Percentiles rank a stretch among this genome's conserved stretches.
Conservation (phyloP, 139 green algal species). For the Yamagishiella unicocca region DNA sequence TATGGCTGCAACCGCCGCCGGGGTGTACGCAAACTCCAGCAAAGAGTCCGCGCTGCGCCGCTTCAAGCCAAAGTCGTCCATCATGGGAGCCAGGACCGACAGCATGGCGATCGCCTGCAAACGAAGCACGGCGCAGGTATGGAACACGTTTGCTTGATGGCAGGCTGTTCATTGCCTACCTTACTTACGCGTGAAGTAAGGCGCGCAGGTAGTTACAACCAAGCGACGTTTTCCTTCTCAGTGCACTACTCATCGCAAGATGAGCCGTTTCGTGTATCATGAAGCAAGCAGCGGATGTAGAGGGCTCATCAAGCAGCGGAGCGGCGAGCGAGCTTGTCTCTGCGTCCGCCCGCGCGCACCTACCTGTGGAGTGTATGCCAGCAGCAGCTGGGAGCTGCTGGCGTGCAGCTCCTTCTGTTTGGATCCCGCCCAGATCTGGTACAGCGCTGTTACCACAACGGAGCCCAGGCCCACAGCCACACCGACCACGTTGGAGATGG, state of each 20-base stretch:
- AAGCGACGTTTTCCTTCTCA: no score
- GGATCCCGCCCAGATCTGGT: conserved; percentile 63
- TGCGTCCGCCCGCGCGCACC: no score
- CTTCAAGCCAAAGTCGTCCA: conserved; percentile 48
- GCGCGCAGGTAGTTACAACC: no score
- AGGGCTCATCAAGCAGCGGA: no score
- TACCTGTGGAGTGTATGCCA: conserved; percentile 53
- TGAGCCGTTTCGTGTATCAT: no score
- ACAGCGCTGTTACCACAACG: conserved; percentile 73
- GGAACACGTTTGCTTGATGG: no score
- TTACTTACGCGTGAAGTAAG: no score
- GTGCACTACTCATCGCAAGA: no score
- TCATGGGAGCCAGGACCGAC: conserved; percentile 38
- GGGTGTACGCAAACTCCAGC: conserved; percentile 54
- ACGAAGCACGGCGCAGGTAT: no score
- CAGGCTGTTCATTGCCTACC: no score
- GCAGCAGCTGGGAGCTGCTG: conserved; percentile 70
- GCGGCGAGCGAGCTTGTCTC: no score
- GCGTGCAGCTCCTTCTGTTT: conserved; percentile 70
- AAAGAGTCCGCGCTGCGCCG: conserved; percentile 34
- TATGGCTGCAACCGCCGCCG: conserved; percentile 65
- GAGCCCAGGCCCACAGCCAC: conserved; percentile 72
- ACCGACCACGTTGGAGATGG: conserved; percentile 67
- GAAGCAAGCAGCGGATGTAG: no score
- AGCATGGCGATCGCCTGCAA: conserved; percentile 39